Evolutionary conservation across 306 rosid species (phyloP), one percentile per base, ranked within the genome.

Genomic region (Morella rubra): DNA sequence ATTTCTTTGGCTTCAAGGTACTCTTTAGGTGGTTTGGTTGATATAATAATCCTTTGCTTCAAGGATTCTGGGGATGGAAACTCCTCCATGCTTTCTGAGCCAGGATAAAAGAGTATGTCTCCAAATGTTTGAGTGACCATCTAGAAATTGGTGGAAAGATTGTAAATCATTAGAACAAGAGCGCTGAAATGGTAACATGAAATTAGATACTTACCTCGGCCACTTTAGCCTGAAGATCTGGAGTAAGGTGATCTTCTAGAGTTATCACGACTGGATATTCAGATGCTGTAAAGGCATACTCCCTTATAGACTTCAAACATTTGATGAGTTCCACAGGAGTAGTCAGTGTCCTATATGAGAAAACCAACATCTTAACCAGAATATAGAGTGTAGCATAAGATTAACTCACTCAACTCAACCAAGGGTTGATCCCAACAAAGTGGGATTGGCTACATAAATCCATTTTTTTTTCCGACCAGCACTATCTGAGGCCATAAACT

Each of bases 1-100:
- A 5, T 88, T 50, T 83, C 95, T 78, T 90, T 90, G 32, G 83
- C 81, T 84, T 83, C 91, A 67, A 88, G 98, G 85, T 96, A 96
- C 82, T 96, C 96, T 83, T 89, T 89, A 68, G 99, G 99, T n/a
- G 99, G 99, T 84, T 96, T 96, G 64, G 99, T 96, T 54, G 99
- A 96, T 81, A 96, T 87, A 40, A 96, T 93, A 76, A 96, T 89
- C 80, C 85, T 91, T 81, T 45, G 85, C 85, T 90, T 96, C 44
- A 96, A 84, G 60, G 90, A 91, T 72, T 85, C 99, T 1, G 99
- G 99, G 70, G 99, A 91, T 81, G 91, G 99, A 82, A 96, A 96
- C 74, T 96, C 96, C 84, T 81, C 85, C 80, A 91, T 74, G 85
- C 82, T 73, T 71, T 96, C 99, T 7, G 90, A 5, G 77, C 81